A percentile compares a stretch with the other conserved stretches of the same genome.
phyloP scores from a whole-genome alignment of 768 basidiomycete genomes.

The Lactarius indigo region DNA sequence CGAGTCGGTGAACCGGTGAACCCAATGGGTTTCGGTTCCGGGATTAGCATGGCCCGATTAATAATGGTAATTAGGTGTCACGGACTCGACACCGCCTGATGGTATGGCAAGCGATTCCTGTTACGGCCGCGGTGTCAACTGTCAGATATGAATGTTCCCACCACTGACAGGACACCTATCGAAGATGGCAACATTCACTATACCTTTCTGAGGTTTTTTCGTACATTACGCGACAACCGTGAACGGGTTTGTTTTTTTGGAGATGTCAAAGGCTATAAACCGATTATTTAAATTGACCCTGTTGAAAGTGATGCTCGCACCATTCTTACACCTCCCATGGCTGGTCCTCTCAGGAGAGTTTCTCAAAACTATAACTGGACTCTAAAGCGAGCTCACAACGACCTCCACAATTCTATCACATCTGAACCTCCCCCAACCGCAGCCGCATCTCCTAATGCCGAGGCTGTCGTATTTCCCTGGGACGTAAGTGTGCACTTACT shows the following conservation, averaged over 20 bases:
- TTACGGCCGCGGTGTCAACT: not conserved
- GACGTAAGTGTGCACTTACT: conserved; percentile 1
- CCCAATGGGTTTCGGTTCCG: too few species aligned
- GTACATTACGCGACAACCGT: not conserved
- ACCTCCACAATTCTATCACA: conserved; percentile 6
- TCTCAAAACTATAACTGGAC: conserved; percentile 16
- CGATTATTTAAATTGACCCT: not conserved
- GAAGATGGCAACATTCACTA: not conserved
- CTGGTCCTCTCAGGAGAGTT: conserved; percentile 16
- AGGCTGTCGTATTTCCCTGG: not conserved
- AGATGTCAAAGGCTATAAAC: not conserved
- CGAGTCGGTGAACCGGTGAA: not conserved
- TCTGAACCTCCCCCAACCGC: not conserved
- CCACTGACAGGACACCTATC: not conserved
- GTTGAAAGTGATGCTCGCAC: not conserved
- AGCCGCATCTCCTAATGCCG: not conserved
- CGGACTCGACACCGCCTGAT: not conserved
- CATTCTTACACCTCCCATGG: conserved; percentile 6
- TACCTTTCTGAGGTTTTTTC: not conserved
- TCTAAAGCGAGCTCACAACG: conserved; percentile 18
- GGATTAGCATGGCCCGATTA: too few species aligned
- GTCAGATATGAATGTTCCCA: not conserved
- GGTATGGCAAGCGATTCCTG: not conserved
- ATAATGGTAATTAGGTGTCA: not conserved
- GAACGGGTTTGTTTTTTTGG: not conserved